A percentile compares a stretch with the other conserved stretches of the same genome.
phyloP scores from a whole-genome alignment of 2,329 filamentous ascomycete species.

The Hypoxylon rubiginosum region DNA sequence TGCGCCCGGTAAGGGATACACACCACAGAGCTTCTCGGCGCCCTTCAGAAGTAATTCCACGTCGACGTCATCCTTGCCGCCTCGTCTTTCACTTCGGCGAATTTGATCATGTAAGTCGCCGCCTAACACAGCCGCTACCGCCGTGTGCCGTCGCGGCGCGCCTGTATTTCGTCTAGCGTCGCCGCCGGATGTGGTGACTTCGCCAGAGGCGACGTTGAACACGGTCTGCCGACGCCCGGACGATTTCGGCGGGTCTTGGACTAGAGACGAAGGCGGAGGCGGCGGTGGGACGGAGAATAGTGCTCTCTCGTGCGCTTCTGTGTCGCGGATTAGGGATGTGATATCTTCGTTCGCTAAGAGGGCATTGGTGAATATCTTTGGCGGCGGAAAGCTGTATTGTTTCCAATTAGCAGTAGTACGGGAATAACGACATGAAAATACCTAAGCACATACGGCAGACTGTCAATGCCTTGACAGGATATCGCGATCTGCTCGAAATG shows the following conservation, averaged over 20 bases:
- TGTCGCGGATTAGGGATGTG: slow-evolving; percentile 93
- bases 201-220: slow-evolving; percentile 74
- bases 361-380: slow-evolving; percentile 96
- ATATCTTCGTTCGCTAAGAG: slow-evolving; percentile 91
- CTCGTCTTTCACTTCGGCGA: slow-evolving; percentile 65
- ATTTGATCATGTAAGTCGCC: slow-evolving; percentile 89
- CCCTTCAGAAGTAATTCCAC: slow-evolving; percentile 87
- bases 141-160: slow-evolving; percentile 78
- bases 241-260: slow-evolving; percentile 61
- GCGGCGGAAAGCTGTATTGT: slow-evolving; percentile 79
- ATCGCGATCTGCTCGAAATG: slow-evolving; percentile 83
- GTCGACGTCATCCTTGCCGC: slow-evolving; percentile 79
- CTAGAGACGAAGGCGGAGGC: slow-evolving; percentile 62
- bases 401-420: slow-evolving; percentile 15
- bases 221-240: slow-evolving; percentile 70
- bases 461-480: slow-evolving; percentile 81
- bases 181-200: slow-evolving; percentile 69
- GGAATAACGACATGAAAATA: slow-evolving; percentile 24
- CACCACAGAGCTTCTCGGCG: slow-evolving; percentile 89
- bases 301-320: slow-evolving; percentile 92
- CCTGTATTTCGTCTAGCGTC: slow-evolving; percentile 60
- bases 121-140: slow-evolving; percentile 90
- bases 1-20: slow-evolving; percentile 87
- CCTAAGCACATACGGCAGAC: slow-evolving; percentile 72
- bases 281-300: slow-evolving; percentile 91